Percentiles rank a stretch among this genome's conserved stretches.
phyloP scores from a whole-genome alignment of 140 eudicot species.

The Oenanthe javanica region DNA sequence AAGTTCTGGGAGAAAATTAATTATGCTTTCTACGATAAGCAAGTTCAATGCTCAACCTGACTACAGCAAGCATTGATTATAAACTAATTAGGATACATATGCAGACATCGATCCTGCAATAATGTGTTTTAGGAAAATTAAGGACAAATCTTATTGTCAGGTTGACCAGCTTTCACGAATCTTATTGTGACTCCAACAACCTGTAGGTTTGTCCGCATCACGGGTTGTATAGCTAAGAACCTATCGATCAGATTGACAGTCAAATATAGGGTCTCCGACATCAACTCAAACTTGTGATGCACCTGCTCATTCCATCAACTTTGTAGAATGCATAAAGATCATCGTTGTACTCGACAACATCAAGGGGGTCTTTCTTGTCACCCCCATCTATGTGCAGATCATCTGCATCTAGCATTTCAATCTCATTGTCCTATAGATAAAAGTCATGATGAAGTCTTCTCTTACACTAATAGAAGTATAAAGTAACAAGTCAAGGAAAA shows the following conservation, averaged over 20 bases:
- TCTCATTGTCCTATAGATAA: constrained; percentile 31
- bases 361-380: constrained; percentile 52
- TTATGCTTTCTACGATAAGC: too few relatives aligned
- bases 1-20: too few relatives aligned
- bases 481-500: not conserved
- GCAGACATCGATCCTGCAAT: not conserved
- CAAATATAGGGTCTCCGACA: constrained; percentile 80
- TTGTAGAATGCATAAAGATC: constrained; percentile 48
- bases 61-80: constrained; percentile 3
- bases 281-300: constrained; percentile 74
- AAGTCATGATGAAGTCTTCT: not conserved
- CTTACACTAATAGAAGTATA: not conserved
- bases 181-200: constrained; percentile 79
- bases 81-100: not conserved
- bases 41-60: too few relatives aligned
- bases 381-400: constrained; percentile 55
- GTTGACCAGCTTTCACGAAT: constrained; percentile 72
- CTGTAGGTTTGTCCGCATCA: constrained; percentile 62
- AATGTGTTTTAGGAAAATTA: not conserved
- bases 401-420: constrained; percentile 51
- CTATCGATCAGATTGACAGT: constrained; percentile 80
- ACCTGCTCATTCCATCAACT: constrained; percentile 40
- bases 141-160: not conserved
- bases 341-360: constrained; percentile 64
- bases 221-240: constrained; percentile 42